phyloP scores from a whole-genome alignment of 805 yeast genomes.

The Brettanomyces naardenensis region DNA sequence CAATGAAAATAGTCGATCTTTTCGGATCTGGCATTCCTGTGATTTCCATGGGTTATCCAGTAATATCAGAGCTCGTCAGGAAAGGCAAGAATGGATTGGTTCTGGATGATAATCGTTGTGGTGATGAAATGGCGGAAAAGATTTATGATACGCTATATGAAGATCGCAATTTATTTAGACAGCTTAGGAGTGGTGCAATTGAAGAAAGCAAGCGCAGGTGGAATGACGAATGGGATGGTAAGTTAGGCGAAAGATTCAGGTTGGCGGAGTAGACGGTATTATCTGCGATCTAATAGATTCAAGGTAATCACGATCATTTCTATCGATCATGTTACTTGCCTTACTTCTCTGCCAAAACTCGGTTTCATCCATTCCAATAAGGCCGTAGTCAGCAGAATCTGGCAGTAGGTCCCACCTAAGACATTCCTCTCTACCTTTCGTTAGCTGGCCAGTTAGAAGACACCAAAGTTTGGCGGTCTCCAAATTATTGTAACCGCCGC shows the following conservation, averaged over 20 bases:
- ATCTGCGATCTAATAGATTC: conserved; percentile 11
- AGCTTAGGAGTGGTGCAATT: conserved; percentile 60
- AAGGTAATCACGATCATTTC: conserved; percentile 26
- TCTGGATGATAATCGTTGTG: conserved; percentile 30
- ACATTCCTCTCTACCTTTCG: conserved; percentile 13
- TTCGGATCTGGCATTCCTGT: conserved; percentile 97
- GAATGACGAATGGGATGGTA: conserved; percentile 65
- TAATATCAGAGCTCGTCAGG: conserved; percentile 69
- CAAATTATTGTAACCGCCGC: conserved; percentile 66
- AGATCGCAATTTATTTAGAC: conserved; percentile 19
- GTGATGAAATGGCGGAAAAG: conserved; percentile 36
- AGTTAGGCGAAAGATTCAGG: conserved; percentile 29
- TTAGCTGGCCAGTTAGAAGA: conserved; percentile 27
- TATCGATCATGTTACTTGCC: conserved; percentile 24
- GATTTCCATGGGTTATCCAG: conserved; percentile 65
- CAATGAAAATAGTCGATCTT: conserved; percentile 95
- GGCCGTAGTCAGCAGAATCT: conserved; percentile 38
- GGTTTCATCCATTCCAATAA: conserved; percentile 10
- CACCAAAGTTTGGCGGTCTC: conserved; percentile 61
- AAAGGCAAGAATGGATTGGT: conserved; percentile 63
- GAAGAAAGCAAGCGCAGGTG: conserved; percentile 63
- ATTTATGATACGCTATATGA: conserved; percentile 25
- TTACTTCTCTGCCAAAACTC: conserved; percentile 22
- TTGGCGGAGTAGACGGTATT: conserved; percentile 3
- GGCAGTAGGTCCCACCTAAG: conserved; percentile 28